Percentiles rank a stretch among this genome's conserved stretches.
phyloP scores from a whole-genome alignment of 2,329 filamentous ascomycete genomes.

The Parastagonospora avenae region DNA sequence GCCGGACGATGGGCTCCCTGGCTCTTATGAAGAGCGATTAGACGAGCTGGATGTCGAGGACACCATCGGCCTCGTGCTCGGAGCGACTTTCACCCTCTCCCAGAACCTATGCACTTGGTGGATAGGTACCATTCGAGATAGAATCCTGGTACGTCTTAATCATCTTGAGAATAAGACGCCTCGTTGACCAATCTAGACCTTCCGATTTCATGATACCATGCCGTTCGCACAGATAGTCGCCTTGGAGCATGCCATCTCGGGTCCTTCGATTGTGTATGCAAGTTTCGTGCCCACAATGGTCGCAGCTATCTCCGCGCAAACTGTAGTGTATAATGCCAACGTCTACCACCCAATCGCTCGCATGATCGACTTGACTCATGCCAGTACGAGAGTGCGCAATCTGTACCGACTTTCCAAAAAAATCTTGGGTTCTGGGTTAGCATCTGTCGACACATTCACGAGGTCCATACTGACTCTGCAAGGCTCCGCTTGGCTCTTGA shows the following conservation, averaged over 20 bases:
- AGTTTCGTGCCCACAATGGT: conserved; percentile 32
- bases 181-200: conserved; percentile 25
- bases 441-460: not conserved
- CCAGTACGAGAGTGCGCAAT: conserved; percentile 23
- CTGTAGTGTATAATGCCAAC: conserved; percentile 22
- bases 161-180: not conserved
- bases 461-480: not conserved
- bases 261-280: conserved; percentile 30
- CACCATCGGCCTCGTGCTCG: conserved; percentile 30
- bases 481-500: conserved; percentile 38
- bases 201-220: conserved; percentile 27
- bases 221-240: conserved; percentile 33
- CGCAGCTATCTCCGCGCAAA: conserved; percentile 25
- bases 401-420: conserved; percentile 28
- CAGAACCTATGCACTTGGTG: conserved; percentile 43
- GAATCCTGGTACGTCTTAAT: conserved; percentile 24
- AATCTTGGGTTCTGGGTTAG: conserved; percentile 29
- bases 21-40: conserved; percentile 33
- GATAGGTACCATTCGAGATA: conserved; percentile 38
- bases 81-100: conserved; percentile 27
- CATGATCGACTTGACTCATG: conserved; percentile 24
- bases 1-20: conserved; percentile 31
- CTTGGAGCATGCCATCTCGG: conserved; percentile 25
- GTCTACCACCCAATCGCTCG: conserved; percentile 37
- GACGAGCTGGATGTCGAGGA: conserved; percentile 39